Percentiles rank a stretch among this genome's conserved stretches.
Conservation (phyloP, 2,329 filamentous ascomycete genomes). For the Phoma sp. region DNA sequence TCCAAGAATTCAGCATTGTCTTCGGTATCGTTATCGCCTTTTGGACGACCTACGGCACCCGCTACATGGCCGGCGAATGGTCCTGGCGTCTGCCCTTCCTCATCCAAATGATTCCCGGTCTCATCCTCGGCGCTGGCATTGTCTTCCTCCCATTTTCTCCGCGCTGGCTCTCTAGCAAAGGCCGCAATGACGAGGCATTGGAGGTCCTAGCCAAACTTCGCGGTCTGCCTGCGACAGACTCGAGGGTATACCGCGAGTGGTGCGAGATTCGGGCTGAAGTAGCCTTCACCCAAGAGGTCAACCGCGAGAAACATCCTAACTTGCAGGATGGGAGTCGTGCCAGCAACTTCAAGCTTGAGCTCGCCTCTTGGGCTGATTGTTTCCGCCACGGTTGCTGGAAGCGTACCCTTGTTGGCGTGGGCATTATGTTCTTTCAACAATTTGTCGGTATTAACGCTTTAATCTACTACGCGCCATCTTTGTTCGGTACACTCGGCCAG, state of each 20-base stretch:
- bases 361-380: conserved; percentile 57
- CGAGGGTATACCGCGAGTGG: conserved; percentile 61
- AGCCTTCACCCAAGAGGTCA: conserved; percentile 58
- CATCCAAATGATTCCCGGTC: conserved; percentile 55
- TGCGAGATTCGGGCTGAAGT: conserved; percentile 63
- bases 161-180: conserved; percentile 58
- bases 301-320: conserved; percentile 48
- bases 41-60: conserved; percentile 63
- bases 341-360: conserved; percentile 53
- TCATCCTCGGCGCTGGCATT: conserved; percentile 52
- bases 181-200: conserved; percentile 57
- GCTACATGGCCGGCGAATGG: conserved; percentile 52
- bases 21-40: conserved; percentile 60
- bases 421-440: conserved; percentile 53
- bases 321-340: conserved; percentile 40
- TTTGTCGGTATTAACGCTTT: conserved; percentile 52
- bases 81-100: conserved; percentile 58
- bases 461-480: conserved; percentile 67
- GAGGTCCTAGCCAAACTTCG: conserved; percentile 59
- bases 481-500: conserved; percentile 68
- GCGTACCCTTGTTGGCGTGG: conserved; percentile 52
- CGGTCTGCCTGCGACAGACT: conserved; percentile 57
- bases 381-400: conserved; percentile 56
- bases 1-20: conserved; percentile 58
- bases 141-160: conserved; percentile 63